These are phyloP conservation scores for Euphorbia corollata DNA, from an alignment of 441 rosid genomes.

Conservation along the genomic window DNA sequence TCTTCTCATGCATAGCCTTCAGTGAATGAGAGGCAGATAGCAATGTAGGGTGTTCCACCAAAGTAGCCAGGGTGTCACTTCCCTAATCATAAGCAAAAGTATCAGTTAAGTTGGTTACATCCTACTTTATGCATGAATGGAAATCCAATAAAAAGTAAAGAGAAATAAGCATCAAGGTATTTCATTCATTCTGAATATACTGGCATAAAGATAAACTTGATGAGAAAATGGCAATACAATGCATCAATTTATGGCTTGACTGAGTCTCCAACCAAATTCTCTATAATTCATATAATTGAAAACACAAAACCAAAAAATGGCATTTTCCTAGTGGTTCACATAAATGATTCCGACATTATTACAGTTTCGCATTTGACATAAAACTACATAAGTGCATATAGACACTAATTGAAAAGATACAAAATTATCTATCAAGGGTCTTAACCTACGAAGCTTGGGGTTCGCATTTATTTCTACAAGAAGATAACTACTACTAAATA, in stretches of 20 bases:
- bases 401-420: background rate
- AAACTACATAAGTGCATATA: background rate
- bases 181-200: background rate
- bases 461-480: background rate
- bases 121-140: background rate
- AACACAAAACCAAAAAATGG: background rate
- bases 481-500: background rate
- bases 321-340: background rate
- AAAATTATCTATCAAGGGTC: background rate
- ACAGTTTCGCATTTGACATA: background rate
- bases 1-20: conserved; percentile 40
- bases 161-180: background rate
- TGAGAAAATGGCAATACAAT: background rate
- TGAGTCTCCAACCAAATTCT: background rate
- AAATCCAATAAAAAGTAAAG: background rate
- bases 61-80: conserved; percentile 31
- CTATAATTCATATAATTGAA: background rate
- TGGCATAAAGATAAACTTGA: background rate
- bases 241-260: background rate
- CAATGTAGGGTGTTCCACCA: conserved; percentile 54
- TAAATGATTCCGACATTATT: background rate
- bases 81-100: conserved; percentile 33
- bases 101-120: background rate
- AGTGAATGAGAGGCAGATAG: conserved; percentile 41
- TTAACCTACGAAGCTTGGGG: background rate